Conservation (phyloP, 345 rosid genomes). For the Euphorbia tirucalli region DNA sequence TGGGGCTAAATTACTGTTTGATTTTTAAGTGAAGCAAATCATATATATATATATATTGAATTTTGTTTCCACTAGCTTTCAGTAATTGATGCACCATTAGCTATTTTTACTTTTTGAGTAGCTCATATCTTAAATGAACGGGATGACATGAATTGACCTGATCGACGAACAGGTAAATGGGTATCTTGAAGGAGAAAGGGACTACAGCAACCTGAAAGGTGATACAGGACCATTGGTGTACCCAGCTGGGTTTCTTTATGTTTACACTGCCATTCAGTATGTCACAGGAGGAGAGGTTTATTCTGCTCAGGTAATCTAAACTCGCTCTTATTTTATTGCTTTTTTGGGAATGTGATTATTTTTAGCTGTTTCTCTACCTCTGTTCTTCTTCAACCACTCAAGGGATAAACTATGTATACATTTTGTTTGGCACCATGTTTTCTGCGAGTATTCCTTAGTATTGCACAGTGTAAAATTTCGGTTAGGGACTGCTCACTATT, state of each 20-base stretch:
- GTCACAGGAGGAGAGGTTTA: constrained; percentile 68
- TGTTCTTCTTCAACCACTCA: neutral
- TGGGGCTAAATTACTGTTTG: neutral
- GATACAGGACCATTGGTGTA: constrained; percentile 95
- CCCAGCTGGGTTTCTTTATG: constrained; percentile 92
- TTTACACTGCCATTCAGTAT: constrained; percentile 73
- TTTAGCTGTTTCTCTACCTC: neutral
- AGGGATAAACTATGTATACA: neutral
- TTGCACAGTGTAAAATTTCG: neutral
- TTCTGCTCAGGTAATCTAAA: constrained; percentile 65
- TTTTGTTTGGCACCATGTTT: neutral
- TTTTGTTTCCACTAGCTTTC: neutral
- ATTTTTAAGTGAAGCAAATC: no score
- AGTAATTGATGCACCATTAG: neutral
- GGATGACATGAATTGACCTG: constrained; percentile 10
- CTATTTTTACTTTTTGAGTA: constrained; percentile 6
- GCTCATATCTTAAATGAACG: constrained; percentile 14
- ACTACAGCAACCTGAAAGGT: constrained; percentile 78
- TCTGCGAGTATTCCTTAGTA: neutral
- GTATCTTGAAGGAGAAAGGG: constrained; percentile 89
- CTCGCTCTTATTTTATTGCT: neutral
- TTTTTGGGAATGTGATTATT: neutral
- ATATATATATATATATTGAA: no score
- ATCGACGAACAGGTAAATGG: constrained; percentile 61
- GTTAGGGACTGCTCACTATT: neutral